These are phyloP conservation scores for Candida railenensis DNA, from an alignment of 805 yeast species.

Conservation along the genomic window DNA sequence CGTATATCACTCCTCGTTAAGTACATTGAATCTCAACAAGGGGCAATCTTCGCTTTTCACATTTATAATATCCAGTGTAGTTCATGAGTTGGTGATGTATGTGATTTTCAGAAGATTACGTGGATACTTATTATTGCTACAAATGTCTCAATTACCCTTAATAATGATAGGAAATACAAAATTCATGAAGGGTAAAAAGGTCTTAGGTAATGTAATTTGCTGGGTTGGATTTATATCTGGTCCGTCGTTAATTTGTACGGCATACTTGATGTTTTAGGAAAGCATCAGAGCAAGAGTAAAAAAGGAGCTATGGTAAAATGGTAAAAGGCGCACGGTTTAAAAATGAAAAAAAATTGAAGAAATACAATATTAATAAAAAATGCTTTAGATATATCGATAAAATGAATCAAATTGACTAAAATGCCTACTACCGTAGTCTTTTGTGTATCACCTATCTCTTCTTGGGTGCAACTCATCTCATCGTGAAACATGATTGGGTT, in stretches of 20 bases:
- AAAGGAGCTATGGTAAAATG: background rate
- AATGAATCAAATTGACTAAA: too few relatives aligned
- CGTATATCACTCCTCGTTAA: slow-evolving; percentile 87
- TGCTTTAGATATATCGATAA: too few relatives aligned
- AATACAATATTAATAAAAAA: background rate
- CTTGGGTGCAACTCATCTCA: too few relatives aligned
- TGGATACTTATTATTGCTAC: slow-evolving; percentile 76
- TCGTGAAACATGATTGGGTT: too few relatives aligned
- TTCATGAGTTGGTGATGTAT: slow-evolving; percentile 93
- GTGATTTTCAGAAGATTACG: slow-evolving; percentile 77
- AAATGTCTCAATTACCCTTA: slow-evolving; percentile 86
- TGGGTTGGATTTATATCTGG: slow-evolving; percentile 92
- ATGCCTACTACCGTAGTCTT: too few relatives aligned
- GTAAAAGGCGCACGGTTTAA: too few relatives aligned
- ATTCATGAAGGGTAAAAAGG: slow-evolving; percentile 52
- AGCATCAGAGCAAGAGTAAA: background rate
- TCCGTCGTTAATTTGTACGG: slow-evolving; percentile 82
- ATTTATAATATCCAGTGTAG: slow-evolving; percentile 72
- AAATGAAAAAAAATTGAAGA: background rate
- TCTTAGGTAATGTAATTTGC: slow-evolving; percentile 77
- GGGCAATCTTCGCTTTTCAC: slow-evolving; percentile 72
- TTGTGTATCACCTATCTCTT: too few relatives aligned
- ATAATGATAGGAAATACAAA: slow-evolving; percentile 61
- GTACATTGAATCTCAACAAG: slow-evolving; percentile 67
- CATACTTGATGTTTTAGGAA: slow-evolving; percentile 69